phyloP scores from a whole-genome alignment of 345 rosid genomes.

The Pugionium cornutum region DNA sequence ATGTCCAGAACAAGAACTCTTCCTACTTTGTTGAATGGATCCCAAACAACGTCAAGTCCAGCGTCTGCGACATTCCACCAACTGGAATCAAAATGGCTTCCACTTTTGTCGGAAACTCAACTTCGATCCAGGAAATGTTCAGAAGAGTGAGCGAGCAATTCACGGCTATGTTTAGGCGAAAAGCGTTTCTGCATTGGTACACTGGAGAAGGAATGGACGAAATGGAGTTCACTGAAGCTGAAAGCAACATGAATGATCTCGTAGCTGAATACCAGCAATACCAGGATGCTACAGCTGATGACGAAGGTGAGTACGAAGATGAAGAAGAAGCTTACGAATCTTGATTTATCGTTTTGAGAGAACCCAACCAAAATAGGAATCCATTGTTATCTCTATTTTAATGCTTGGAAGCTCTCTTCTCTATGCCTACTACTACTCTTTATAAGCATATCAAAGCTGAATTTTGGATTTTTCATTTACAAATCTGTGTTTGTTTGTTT shows the following conservation, averaged over 20 bases:
- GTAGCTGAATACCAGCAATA: constrained; percentile 96
- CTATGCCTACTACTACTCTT: constrained; percentile 11
- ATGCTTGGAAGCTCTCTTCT: background rate
- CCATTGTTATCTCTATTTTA: background rate
- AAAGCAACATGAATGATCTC: constrained; percentile 78
- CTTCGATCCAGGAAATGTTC: constrained; percentile 76
- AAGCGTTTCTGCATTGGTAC: constrained; percentile 97
- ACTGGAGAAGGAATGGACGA: constrained; percentile 99
- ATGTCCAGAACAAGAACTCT: constrained; percentile 96
- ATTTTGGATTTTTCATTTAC: background rate
- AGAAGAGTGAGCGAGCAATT: constrained; percentile 99
- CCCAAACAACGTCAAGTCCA: constrained; percentile 60
- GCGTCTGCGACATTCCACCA: constrained; percentile 56
- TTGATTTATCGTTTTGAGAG: constrained; percentile 3
- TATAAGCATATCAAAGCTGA: constrained; percentile 22
- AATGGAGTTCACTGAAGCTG: constrained; percentile 59
- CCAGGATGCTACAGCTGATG: constrained; percentile 94
- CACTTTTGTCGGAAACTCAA: constrained; percentile 69
- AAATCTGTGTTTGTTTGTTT: background rate
- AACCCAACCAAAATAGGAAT: background rate
- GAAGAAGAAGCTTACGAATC: constrained; percentile 52
- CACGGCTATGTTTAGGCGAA: constrained; percentile 95
- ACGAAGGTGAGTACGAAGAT: constrained; percentile 78
- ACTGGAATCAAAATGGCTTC: constrained; percentile 51
- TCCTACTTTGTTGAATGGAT: constrained; percentile 98